A percentile compares a stretch with the other conserved stretches of the same genome.
phyloP scores from a whole-genome alignment of 441 rosid species.

The Capsella rubella region DNA sequence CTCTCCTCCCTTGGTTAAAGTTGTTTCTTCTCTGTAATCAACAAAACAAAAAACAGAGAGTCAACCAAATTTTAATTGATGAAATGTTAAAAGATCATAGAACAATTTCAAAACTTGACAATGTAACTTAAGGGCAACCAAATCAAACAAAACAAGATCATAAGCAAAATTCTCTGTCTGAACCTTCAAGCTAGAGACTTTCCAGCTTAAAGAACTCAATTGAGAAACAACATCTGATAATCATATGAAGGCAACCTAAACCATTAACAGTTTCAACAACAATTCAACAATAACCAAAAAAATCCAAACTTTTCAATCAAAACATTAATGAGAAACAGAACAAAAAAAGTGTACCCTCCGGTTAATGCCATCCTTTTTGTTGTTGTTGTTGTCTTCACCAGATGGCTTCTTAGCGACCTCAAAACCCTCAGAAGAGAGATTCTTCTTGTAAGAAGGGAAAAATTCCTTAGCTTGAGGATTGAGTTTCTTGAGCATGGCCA shows the following conservation, averaged over 20 bases:
- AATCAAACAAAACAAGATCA: conserved; percentile 19
- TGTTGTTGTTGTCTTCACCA: conserved; percentile 34
- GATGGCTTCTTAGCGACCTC: conserved; percentile 31
- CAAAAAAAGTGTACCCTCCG: conserved; percentile 40
- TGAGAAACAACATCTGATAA: conserved; percentile 1
- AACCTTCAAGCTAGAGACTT: conserved; percentile 29
- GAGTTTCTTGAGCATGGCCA: conserved; percentile 78
- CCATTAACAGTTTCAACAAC: background rate
- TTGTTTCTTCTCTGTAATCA: conserved; percentile 58
- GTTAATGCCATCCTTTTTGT: conserved; percentile 36
- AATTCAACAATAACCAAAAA: background rate
- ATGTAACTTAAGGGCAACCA: background rate
- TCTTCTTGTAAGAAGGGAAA: conserved; percentile 65
- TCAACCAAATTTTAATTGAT: background rate
- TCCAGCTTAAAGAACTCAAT: conserved; percentile 3
- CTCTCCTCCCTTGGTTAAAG: conserved; percentile 54
- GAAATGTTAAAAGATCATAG: background rate
- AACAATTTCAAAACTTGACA: conserved; percentile 12
- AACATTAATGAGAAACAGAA: background rate
- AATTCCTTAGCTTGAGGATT: conserved; percentile 89
- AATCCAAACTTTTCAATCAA: background rate
- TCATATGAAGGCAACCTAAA: background rate
- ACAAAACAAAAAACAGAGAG: background rate
- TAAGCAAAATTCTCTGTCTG: background rate
- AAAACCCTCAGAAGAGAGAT: conserved; percentile 50